Evolutionary conservation across 2,329 filamentous ascomycete species (phyloP).

Genomic region (Aspergillus carbonarius): DNA sequence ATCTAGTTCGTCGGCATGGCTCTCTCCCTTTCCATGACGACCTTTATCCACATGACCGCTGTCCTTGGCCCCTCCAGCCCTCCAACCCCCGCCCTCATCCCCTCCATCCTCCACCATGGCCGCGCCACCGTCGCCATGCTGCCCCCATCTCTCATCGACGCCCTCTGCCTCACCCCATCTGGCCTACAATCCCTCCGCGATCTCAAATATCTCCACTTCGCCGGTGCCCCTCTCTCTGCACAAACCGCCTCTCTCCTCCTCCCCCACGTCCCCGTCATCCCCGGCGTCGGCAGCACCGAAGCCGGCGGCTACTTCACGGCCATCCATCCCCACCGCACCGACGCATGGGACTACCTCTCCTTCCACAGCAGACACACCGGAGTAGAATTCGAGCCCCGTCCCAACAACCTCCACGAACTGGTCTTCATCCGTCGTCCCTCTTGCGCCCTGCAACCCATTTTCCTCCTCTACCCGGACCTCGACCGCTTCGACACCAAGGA

Average conservation of each 20-base stretch:
- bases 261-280: conserved; percentile 13
- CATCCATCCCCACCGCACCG: conserved; percentile 2
- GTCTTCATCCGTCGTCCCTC: conserved; percentile 20
- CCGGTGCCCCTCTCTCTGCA: conserved; percentile 25
- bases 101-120: conserved; percentile 20
- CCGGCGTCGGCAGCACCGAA: conserved; percentile 28
- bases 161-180: conserved; percentile 12
- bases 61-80: conserved; percentile 21
- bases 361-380: conserved; percentile 17
- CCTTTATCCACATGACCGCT: conserved; percentile 13
- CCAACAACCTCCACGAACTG: conserved; percentile 21
- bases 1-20: conserved; percentile 21
- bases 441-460: conserved; percentile 19
- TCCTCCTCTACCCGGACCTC: conserved; percentile 19
- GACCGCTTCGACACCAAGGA: conserved; percentile 24
- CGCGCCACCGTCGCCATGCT: conserved; percentile 18
- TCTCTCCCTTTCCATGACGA: conserved; percentile 17
- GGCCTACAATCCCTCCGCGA: conserved; percentile 18
- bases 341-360: conserved; percentile 21
- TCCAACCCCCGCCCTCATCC: conserved; percentile 12
- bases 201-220: conserved; percentile 19
- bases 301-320: conserved; percentile 18
- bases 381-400: conserved; percentile 12
- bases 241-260: conserved; percentile 26
- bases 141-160: conserved; percentile 24